Evolutionary conservation across 2,329 filamentous ascomycete species (phyloP), one percentile per base, ranked within the genome.

Genomic region (Exophiala sp.): DNA sequence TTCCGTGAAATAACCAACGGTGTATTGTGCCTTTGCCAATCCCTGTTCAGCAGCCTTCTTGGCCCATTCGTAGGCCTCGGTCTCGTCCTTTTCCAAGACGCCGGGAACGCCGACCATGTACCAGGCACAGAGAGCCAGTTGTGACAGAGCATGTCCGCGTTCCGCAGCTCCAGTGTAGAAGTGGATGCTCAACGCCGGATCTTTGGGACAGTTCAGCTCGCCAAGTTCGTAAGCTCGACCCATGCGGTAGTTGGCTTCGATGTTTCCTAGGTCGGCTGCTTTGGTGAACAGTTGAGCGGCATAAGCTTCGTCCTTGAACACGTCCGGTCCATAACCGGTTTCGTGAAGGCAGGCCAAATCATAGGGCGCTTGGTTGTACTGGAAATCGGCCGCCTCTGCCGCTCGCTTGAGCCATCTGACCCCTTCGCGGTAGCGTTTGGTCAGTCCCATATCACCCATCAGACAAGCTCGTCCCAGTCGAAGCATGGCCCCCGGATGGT

Each of bases 81-180:
- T 85, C 67, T 97, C 91, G 62, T 98, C 91, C 69, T 93, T 95
- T 53, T 95, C 90, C 18, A 98, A 72, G 11, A 97, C 82, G 0
- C 90, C 89, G 59, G 90, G 86, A 1, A 93, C 93, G 9, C 93
- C 93, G 34, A 97, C 86, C 77, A 97, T 86, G 68, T 97, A 98
- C 93, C 93, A 98, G 9, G 93, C 93, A 69, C 93, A 98, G 7
- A 98, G 75, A 3, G 91, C 91, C 90, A 98, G 95, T 89, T 97
- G 97, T 41, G 89, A 91, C 41, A 82, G 79, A 0, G 89, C 77
- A 63, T 96, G 86, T 1, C 88, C 88, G 39, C 79, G 77, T 63
- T 95, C 86, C 2, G 93, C 93, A 10, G 93, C 91, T 21, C 83
- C 85, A 1, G 91, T 98, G 71, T 98, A 98, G 65, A 96, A 98